Evolutionary conservation across 2,329 filamentous ascomycete species (phyloP), one percentile per base, ranked within the genome.

Genomic region (Cordyceps farinosa): DNA sequence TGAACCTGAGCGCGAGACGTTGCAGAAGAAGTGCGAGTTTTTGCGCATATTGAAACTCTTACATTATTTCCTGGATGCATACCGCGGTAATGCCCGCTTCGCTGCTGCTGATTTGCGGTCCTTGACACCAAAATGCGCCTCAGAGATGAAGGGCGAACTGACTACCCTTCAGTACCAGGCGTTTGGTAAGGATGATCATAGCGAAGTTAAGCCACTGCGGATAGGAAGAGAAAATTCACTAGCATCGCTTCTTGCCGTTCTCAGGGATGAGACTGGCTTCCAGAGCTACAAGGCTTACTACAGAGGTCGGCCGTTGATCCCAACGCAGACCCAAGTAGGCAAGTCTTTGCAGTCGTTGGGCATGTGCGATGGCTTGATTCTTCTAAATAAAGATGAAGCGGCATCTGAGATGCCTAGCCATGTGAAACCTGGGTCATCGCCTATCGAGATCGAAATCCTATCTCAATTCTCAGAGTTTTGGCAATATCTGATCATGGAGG

Each of bases 391-490:
- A 17, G 83, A 86, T 50, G 79, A 82, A 27, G 79, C 82, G 15
- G 71, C 76, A 0, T 72, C 77, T 9, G 74, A 77, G 3, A 74
- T 79, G 63, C 71, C 80, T 32, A 68, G 78, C 66, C 71, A 79
- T 36, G 76, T 82, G 59, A 80, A 79, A 65, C 81, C 76, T 58
- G 85, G 78, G 56, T 84, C 79, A 53, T 87, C 79, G 66, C 83
- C 78, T 42, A 82, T 98, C 3, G 92, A 98, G 71, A 82, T 85
- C 13, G 90, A 94, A 69, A 87, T 98, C 29, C 79, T 95, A 68
- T 83, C 87, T 63, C 90, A 96, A 73, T 96, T 97, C 70, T 84
- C 91, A 61, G 87, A 94, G 65, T 77, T 99, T 30, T 97, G 95
- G 82, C 84, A 86, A 50, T 90, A 94, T 70, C 81, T 98, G 61